Conservation (phyloP, 1,284 basidiomycete species). For the Mycosarcoma mackinlayi region DNA sequence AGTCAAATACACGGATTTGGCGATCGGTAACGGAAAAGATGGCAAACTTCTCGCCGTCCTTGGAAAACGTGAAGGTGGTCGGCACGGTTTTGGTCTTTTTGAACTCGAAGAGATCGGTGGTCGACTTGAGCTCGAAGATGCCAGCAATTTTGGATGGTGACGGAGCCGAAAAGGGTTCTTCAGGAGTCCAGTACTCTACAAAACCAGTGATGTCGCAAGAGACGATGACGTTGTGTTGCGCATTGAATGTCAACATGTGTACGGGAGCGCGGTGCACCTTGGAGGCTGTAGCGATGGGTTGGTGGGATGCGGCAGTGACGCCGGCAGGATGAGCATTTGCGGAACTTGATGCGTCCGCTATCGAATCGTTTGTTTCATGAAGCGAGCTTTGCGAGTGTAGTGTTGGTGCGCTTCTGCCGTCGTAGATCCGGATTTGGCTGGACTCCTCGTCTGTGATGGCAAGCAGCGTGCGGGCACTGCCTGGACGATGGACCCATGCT, state of each 20-base stretch:
- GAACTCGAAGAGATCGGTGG: conserved; percentile 96
- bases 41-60: conserved; percentile 85
- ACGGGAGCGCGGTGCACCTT: conserved; percentile 39
- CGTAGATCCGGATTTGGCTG: conserved; percentile 86
- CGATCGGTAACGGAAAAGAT: conserved; percentile 92
- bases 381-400: neutral
- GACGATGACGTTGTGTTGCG: conserved; percentile 87
- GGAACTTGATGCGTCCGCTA: neutral
- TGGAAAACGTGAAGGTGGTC: conserved; percentile 89
- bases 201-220: conserved; percentile 95
- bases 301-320: conserved; percentile 1
- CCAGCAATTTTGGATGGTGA: conserved; percentile 68
- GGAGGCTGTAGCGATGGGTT: conserved; percentile 27
- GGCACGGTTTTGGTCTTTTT: conserved; percentile 96
- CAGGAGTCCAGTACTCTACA: conserved; percentile 97
- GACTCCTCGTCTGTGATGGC: conserved; percentile 85
- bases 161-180: conserved; percentile 79
- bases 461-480: conserved; percentile 86
- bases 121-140: conserved; percentile 89
- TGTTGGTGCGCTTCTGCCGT: conserved; percentile 74
- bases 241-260: conserved; percentile 75
- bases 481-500: conserved; percentile 86
- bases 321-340: neutral
- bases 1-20: conserved; percentile 91
- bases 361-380: neutral